phyloP scores from a whole-genome alignment of 2,329 filamentous ascomycete species.

The Xylariaceae sp. region DNA sequence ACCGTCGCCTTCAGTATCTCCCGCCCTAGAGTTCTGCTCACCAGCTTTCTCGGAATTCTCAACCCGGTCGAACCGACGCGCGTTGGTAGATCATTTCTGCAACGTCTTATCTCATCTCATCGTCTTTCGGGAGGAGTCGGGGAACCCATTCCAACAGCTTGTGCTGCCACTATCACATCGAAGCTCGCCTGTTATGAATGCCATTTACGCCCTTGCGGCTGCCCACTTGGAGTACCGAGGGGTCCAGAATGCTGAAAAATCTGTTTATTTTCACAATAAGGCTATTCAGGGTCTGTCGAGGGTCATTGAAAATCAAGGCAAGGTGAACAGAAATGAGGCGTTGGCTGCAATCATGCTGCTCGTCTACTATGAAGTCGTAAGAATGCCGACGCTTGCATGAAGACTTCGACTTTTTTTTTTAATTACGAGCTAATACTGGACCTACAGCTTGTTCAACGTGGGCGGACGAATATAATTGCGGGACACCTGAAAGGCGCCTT shows the following conservation, averaged over 20 bases:
- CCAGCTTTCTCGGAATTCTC: slow-evolving; percentile 57
- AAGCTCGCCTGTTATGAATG: slow-evolving; percentile 66
- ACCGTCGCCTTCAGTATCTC: slow-evolving; percentile 36
- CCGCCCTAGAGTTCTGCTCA: slow-evolving; percentile 47
- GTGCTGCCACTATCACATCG: slow-evolving; percentile 56
- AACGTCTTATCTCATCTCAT: slow-evolving; percentile 62
- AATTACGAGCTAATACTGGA: too few relatives aligned
- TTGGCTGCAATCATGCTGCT: slow-evolving; percentile 58
- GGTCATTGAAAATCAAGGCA: slow-evolving; percentile 51
- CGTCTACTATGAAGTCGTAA: slow-evolving; percentile 61
- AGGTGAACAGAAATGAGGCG: slow-evolving; percentile 53
- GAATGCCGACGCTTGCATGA: slow-evolving; percentile 25
- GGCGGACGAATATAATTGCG: slow-evolving; percentile 56
- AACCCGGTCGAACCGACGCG: slow-evolving; percentile 48
- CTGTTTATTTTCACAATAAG: slow-evolving; percentile 56
- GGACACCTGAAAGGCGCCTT: slow-evolving; percentile 60
- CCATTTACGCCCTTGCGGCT: slow-evolving; percentile 77
- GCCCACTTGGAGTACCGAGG: slow-evolving; percentile 74
- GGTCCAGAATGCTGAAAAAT: slow-evolving; percentile 50
- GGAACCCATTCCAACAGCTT: slow-evolving; percentile 60
- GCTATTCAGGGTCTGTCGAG: slow-evolving; percentile 55
- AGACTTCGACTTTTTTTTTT: not conserved
- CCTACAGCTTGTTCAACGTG: slow-evolving; percentile 54
- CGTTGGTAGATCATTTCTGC: slow-evolving; percentile 59
- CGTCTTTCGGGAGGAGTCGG: slow-evolving; percentile 59